Base-by-base conservation (phyloP, 1,139 yeast species). In the Candida sp. region DNA sequence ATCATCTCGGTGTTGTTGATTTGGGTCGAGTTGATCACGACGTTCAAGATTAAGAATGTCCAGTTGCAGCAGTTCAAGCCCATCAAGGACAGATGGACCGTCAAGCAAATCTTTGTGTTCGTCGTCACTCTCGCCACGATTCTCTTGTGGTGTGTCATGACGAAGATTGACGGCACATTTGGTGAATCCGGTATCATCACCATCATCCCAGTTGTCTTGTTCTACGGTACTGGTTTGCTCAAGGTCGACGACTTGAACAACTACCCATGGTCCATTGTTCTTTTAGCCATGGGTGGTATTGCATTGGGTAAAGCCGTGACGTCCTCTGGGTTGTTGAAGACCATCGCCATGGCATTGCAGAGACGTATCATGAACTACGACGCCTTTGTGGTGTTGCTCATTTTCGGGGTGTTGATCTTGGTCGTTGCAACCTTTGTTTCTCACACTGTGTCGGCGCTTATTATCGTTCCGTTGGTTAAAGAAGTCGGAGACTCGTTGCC, bases 201-300 rank as follows among this genome's bases (percentile, higher is more conserved):
- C 1, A 75, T 90, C 57, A 80, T 92, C 37, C 97, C 98, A 26
- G 82, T 93, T 66, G 84, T 92, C 5, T 70, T 90, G 23, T 85
- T 93, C 63, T 93, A 92, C 62, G 98, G 98, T 27, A 83, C 97
- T 0, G 97, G 97, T 2, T 70, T 92, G 41, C 72, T 93, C 54
- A 84, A 88, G 41, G 85, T 89, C 9, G 96, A 90, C 50, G 98
- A 93, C 65, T 89, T 93, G 66, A 93, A 93, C 71, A 91, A 89
- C 65, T 93, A 89, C 71, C 85, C 96, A 56, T 93, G 98, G 98
- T 88, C 94, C 1, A 93, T 93, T 61, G 92, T 93, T 22, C 83
- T 93, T 51, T 78, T 93, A 57, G 98, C 98, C 5, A 92, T 92
- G 98, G 98, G 98, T 50, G 98, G 98, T 60, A 81, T 91, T 54